These are phyloP conservation scores for Arachnopeziza araneosa DNA, from an alignment of 2,329 filamentous ascomycete species.

Conservation along the genomic window DNA sequence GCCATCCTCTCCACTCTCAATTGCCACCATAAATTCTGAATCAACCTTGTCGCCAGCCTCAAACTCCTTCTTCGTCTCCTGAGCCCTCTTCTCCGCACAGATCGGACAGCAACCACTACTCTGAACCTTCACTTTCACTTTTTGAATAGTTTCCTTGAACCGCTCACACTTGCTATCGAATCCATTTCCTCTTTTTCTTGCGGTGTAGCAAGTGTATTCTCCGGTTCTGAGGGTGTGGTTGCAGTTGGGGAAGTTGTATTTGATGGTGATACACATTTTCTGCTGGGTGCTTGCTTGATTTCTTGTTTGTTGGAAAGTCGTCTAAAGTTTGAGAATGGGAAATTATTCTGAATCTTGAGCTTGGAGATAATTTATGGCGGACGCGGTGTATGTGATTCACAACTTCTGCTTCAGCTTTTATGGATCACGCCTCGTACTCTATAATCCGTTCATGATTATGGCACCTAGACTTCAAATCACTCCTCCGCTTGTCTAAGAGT, in stretches of 20 bases:
- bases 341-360: too few species aligned
- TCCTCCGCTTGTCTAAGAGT: too few species aligned
- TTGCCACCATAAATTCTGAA: neutral
- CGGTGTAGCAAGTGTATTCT: neutral
- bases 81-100: neutral
- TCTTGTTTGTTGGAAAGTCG: neutral
- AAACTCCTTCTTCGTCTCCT: neutral
- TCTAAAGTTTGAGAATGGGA: too few species aligned
- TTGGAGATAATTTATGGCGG: too few species aligned
- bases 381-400: too few species aligned
- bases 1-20: neutral
- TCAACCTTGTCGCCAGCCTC: neutral
- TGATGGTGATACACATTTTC: constrained; percentile 6
- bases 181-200: neutral
- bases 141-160: neutral
- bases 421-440: too few species aligned
- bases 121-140: neutral
- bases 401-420: too few species aligned
- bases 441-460: too few species aligned
- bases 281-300: neutral
- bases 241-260: constrained; percentile 3
- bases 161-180: neutral
- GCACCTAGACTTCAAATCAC: too few species aligned
- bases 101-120: neutral
- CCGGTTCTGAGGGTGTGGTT: neutral